Conservation (phyloP, 495 filamentous ascomycete genomes). For the Lasiosphaeria miniovina region DNA sequence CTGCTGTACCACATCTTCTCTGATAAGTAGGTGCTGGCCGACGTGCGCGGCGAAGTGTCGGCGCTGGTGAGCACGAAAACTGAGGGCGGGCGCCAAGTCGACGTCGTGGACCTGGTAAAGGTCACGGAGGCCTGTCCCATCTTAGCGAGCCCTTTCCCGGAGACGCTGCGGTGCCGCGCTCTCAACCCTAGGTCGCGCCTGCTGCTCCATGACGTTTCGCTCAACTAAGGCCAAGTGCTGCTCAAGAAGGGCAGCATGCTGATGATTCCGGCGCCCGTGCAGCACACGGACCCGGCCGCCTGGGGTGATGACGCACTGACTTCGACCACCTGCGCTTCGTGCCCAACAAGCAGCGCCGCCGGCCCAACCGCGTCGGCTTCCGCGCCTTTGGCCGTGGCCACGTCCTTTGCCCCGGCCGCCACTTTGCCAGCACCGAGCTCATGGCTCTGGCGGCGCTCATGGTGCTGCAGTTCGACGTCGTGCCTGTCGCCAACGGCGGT, state of each 20-base stretch:
- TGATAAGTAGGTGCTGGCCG: conserved; percentile 14
- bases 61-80: conserved; percentile 14
- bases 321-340: conserved; percentile 35
- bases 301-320: conserved; percentile 29
- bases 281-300: conserved; percentile 23
- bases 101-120: conserved; percentile 14
- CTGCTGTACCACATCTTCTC: conserved; percentile 21
- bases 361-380: conserved; percentile 29
- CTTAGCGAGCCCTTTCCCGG: conserved; percentile 27
- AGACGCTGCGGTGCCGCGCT: conserved; percentile 25
- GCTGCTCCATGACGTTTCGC: conserved; percentile 26
- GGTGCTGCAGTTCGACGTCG: conserved; percentile 39
- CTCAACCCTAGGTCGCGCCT: conserved; percentile 22
- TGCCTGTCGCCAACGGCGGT: conserved; percentile 11
- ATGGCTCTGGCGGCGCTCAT: conserved; percentile 35
- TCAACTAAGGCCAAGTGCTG: conserved; percentile 24
- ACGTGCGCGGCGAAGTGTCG: conserved; percentile 24
- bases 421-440: conserved; percentile 36
- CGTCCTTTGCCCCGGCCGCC: conserved; percentile 33
- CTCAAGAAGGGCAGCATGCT: conserved; percentile 34
- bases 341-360: conserved; percentile 13
- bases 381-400: conserved; percentile 33
- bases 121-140: conserved; percentile 24
- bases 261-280: conserved; percentile 27
- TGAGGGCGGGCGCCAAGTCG: background rate